Evolutionary conservation across 1,284 basidiomycete genomes (phyloP).

Genomic region (Irpex sp.): DNA sequence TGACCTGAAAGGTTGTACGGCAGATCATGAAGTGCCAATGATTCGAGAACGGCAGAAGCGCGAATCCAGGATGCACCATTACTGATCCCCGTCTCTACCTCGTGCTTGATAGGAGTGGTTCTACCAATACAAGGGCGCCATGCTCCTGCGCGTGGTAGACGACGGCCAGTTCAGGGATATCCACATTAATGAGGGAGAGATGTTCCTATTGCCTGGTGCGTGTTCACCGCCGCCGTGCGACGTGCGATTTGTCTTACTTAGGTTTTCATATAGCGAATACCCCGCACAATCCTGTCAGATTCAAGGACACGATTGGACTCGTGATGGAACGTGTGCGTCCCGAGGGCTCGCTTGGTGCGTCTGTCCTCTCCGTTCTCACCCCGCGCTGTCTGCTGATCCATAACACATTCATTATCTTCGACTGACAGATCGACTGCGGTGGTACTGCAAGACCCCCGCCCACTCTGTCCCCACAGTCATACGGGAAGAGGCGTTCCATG

Average conservation of each 20-base stretch:
- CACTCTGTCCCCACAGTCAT: conserved; percentile 80
- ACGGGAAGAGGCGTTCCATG: conserved; percentile 85
- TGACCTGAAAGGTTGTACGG: too few relatives aligned
- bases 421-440: conserved; percentile 78
- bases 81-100: too few relatives aligned
- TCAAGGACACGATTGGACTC: conserved; percentile 89
- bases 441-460: conserved; percentile 82
- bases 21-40: too few relatives aligned
- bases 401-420: not conserved
- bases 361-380: not conserved
- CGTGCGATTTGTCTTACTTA: not conserved
- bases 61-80: too few relatives aligned
- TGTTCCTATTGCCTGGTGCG: conserved; percentile 91
- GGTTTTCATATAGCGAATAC: conserved; percentile 66
- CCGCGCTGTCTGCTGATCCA: not conserved
- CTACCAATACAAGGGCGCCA: conserved; percentile 90
- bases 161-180: conserved; percentile 88
- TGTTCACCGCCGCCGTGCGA: not conserved
- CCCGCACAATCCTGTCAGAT: conserved; percentile 93
- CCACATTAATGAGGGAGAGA: conserved; percentile 89
- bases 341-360: conserved; percentile 49
- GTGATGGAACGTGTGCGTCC: conserved; percentile 92
- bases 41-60: too few relatives aligned
- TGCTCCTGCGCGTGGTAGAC: conserved; percentile 87
- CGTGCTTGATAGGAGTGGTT: conserved; percentile 78